Conservation (phyloP, 805 yeast genomes). For the Candida maris region DNA sequence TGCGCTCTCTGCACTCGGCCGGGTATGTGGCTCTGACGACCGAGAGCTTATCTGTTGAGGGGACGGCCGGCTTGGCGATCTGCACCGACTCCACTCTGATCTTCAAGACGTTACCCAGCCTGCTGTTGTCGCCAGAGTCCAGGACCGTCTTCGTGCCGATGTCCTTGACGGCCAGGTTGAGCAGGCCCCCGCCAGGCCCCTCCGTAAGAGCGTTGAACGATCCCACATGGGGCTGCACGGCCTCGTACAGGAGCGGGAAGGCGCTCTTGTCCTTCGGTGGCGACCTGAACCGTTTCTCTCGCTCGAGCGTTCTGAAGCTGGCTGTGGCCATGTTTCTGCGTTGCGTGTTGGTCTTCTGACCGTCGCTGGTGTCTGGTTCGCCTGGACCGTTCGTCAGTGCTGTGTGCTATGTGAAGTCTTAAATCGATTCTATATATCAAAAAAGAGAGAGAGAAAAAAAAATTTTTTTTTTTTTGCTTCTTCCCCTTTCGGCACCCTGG, state of each 20-base stretch:
- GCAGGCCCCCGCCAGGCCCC: slow-evolving; percentile 79
- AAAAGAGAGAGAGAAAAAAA: too few relatives aligned
- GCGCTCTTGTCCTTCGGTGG: slow-evolving; percentile 88
- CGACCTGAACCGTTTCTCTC: slow-evolving; percentile 78
- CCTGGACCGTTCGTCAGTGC: too few relatives aligned
- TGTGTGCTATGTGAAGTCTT: too few relatives aligned
- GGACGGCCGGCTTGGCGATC: slow-evolving; percentile 77
- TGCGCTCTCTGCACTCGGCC: slow-evolving; percentile 85
- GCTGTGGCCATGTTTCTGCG: slow-evolving; percentile 39
- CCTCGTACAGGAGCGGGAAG: slow-evolving; percentile 79
- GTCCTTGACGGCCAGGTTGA: slow-evolving; percentile 82
- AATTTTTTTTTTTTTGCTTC: too few relatives aligned
- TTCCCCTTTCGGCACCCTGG: too few relatives aligned
- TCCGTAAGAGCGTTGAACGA: slow-evolving; percentile 94
- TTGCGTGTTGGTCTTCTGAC: too few relatives aligned
- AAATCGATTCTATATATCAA: too few relatives aligned
- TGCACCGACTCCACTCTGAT: slow-evolving; percentile 89
- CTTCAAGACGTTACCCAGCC: slow-evolving; percentile 79
- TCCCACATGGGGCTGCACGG: slow-evolving; percentile 92
- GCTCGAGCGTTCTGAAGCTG: slow-evolving; percentile 76
- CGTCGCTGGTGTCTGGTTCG: too few relatives aligned
- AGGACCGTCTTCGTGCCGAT: slow-evolving; percentile 83
- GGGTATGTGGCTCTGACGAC: slow-evolving; percentile 79
- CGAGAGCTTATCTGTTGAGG: slow-evolving; percentile 67
- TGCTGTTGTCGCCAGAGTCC: slow-evolving; percentile 66